These are phyloP conservation scores for Boletus speciosus DNA, from an alignment of 768 basidiomycete species.

Conservation along the genomic window DNA sequence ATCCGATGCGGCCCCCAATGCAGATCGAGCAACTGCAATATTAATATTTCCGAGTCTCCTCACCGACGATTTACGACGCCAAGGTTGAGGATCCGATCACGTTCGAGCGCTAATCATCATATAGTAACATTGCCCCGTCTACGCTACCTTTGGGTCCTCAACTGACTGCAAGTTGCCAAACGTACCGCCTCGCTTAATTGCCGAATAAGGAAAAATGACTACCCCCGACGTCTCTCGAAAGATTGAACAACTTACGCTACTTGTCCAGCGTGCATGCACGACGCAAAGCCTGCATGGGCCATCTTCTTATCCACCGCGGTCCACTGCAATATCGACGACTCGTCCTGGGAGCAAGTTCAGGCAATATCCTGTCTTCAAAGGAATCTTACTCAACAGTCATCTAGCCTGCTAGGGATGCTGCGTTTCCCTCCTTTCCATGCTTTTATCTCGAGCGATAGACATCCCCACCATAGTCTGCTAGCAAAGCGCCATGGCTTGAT, in stretches of 20 bases:
- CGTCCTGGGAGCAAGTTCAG: not conserved
- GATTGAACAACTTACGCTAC: not conserved
- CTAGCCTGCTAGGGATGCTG: not conserved
- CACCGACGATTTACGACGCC: not conserved
- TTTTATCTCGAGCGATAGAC: not conserved
- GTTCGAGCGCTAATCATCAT: not conserved
- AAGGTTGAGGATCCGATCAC: not conserved
- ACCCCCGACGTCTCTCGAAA: not conserved
- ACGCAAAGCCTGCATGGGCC: not conserved
- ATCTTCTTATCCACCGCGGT: not conserved
- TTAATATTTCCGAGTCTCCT: not conserved
- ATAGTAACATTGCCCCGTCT: not conserved
- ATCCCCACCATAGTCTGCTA: not conserved
- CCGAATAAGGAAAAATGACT: not conserved
- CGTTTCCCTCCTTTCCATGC: not conserved
- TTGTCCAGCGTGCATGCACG: not conserved
- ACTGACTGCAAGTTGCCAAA: not conserved
- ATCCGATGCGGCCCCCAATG: not conserved
- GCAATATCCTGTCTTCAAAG: not conserved
- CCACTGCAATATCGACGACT: not conserved
- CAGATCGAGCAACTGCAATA: not conserved
- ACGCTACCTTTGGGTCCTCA: not conserved
- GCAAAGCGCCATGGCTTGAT: not conserved
- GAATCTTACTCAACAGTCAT: not conserved
- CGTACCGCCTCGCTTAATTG: not conserved